These are phyloP conservation scores for Neotropicomus parvogracilis DNA, from an alignment of 1,284 basidiomycete genomes.

Conservation along the genomic window DNA sequence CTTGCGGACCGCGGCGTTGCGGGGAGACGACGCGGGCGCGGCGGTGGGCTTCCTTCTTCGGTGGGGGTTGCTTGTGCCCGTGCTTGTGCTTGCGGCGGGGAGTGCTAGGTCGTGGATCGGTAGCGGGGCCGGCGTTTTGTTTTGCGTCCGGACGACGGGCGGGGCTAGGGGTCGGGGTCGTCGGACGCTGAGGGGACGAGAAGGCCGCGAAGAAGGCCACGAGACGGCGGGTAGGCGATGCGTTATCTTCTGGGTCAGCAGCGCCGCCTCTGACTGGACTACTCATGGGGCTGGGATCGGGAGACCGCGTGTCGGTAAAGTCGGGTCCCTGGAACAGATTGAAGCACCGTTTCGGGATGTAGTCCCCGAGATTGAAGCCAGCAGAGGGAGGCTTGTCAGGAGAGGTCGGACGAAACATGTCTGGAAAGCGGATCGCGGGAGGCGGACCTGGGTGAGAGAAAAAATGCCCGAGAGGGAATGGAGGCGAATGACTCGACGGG, in stretches of 20 bases:
- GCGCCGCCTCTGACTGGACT: constrained; percentile 15
- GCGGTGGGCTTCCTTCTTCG: background rate
- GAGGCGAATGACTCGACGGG: background rate
- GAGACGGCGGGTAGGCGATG: constrained; percentile 13
- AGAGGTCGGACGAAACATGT: constrained; percentile 23
- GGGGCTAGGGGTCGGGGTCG: background rate
- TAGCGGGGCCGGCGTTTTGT: background rate
- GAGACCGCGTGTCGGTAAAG: constrained; percentile 9
- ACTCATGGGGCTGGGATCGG: constrained; percentile 14
- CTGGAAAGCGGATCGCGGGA: background rate
- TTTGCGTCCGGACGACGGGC: background rate
- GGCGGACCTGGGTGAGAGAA: background rate
- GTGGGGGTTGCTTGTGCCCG: constrained; percentile 22
- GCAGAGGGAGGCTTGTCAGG: constrained; percentile 25
- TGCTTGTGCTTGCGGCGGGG: constrained; percentile 10
- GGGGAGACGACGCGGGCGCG: background rate
- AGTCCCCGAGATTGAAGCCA: constrained; percentile 25
- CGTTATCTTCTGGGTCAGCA: constrained; percentile 4
- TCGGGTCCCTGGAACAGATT: constrained; percentile 16
- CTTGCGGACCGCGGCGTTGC: background rate
- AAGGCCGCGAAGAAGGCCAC: constrained; percentile 4
- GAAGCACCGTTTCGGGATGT: constrained; percentile 20
- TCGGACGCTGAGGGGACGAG: background rate
- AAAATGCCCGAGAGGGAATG: background rate
- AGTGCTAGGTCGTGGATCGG: background rate